Evolutionary conservation across 768 basidiomycete species (phyloP), one percentile per base, ranked within the genome.

Genomic region (Vararia minispora): DNA sequence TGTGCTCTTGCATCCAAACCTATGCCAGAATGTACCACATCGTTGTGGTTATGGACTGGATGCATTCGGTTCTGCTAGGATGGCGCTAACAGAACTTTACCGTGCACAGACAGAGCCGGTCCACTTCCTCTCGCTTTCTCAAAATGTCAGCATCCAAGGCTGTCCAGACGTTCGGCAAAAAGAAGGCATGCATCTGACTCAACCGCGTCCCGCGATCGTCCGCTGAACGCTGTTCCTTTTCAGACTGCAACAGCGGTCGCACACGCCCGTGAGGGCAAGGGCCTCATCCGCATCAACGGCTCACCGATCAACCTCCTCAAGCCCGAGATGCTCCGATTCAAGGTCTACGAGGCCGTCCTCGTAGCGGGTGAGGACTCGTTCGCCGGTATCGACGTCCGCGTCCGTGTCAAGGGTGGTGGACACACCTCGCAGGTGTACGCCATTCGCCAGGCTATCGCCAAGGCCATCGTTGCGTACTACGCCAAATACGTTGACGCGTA

Each of bases 121-220:
- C 51, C 37, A 32, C 32, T 40, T 38, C 39, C 43, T 48, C 46
- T 32, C 44, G 36, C 44, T 42, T n/a, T n/a, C n/a, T 50, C 56
- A 75, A 66, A 64, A 87, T 86, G 83, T 74, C 79, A 52, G 72
- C 81, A 57, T 57, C 65, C 49, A 87, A 88, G 69, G 89, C 92
- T 69, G 94, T 98, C 52, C 94, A 97, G 62, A 94, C 89, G 47
- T 98, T 98, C 68, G 94, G 94, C 66, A 98, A 98, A 88, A 98
- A 98, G 82, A 97, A 97, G 85, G 89, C 75, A 60, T 47, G 76
- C 49, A 24, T 18, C 11, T 42, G 8, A 40, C 31, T 23, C 28
- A 30, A 28, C 21, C 29, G n/a, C 23, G 22, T 56, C 35, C 23
- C 25, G 21, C n/a, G 14, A n/a, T 35, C 2, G 21, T n/a, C n/a